Conservation (phyloP, 2,329 filamentous ascomycete species). For the Fusarium albosuccineum region DNA sequence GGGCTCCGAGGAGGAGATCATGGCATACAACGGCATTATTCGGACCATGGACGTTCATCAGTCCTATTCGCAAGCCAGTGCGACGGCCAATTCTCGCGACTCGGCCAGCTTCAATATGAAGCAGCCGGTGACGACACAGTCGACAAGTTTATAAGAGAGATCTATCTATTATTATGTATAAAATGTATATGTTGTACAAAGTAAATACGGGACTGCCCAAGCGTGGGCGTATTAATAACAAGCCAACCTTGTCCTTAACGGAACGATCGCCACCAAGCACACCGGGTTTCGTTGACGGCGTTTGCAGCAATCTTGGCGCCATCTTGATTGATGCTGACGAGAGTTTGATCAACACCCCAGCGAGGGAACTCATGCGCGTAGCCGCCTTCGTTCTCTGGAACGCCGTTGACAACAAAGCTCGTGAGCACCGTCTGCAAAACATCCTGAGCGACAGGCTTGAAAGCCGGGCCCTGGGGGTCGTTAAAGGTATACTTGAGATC, state of each 20-base stretch:
- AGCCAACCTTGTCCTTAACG: neutral
- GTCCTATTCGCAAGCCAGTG: constrained; percentile 18
- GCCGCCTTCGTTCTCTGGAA: neutral
- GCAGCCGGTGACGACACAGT: constrained; percentile 1
- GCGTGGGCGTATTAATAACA: neutral
- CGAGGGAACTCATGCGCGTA: neutral
- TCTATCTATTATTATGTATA: neutral
- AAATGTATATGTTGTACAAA: neutral
- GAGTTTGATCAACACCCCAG: neutral
- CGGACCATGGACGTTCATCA: constrained; percentile 26
- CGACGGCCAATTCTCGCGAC: constrained; percentile 11
- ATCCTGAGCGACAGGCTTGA: neutral
- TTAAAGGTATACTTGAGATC: constrained; percentile 4
- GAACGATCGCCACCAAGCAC: neutral
- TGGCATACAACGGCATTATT: constrained; percentile 54
- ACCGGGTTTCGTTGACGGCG: neutral
- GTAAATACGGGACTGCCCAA: neutral
- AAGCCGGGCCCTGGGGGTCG: neutral
- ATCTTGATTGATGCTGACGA: neutral
- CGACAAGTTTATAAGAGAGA: constrained; percentile 4
- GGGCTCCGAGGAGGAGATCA: constrained; percentile 54
- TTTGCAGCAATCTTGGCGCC: neutral
- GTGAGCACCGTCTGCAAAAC: neutral
- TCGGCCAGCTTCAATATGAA: constrained; percentile 11
- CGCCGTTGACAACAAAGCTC: neutral